These are phyloP conservation scores for Tulasnella sp. DNA, from an alignment of 768 basidiomycete species.

Conservation along the genomic window DNA sequence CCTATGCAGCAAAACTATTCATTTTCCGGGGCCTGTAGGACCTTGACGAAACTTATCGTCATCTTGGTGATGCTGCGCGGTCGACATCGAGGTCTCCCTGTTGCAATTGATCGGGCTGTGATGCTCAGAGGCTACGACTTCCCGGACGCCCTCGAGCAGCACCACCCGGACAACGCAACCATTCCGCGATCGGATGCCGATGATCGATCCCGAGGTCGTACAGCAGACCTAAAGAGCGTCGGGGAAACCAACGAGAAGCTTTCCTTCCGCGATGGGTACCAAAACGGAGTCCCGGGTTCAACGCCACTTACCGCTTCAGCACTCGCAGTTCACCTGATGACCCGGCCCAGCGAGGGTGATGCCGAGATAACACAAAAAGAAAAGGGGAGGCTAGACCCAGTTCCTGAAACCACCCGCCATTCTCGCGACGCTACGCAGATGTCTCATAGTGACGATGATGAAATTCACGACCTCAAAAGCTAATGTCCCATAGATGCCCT, in stretches of 20 bases:
- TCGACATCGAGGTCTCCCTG: conserved; percentile 76
- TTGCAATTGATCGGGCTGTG: conserved; percentile 79
- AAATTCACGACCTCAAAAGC: too few relatives aligned
- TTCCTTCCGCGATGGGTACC: neutral
- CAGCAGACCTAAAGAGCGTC: neutral
- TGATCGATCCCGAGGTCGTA: neutral
- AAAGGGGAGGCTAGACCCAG: too few relatives aligned
- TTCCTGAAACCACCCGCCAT: too few relatives aligned
- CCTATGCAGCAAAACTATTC: conserved; percentile 61
- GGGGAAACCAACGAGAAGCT: neutral
- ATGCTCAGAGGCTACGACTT: conserved; percentile 34
- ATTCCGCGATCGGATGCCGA: neutral
- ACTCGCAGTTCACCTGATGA: too few relatives aligned
- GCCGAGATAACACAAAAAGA: too few relatives aligned
- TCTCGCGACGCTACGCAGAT: too few relatives aligned
- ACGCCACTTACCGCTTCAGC: too few relatives aligned
- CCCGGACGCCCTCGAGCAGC: conserved; percentile 13
- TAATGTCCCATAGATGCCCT: too few relatives aligned
- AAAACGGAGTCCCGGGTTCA: neutral
- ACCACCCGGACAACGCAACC: neutral
- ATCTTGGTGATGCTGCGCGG: conserved; percentile 88
- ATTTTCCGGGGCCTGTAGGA: conserved; percentile 61
- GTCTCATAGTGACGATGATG: too few relatives aligned
- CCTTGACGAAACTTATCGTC: conserved; percentile 78
- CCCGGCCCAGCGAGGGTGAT: too few relatives aligned